These are phyloP conservation scores for Xylaria longipes DNA, from an alignment of 495 filamentous ascomycete genomes.

Conservation along the genomic window DNA sequence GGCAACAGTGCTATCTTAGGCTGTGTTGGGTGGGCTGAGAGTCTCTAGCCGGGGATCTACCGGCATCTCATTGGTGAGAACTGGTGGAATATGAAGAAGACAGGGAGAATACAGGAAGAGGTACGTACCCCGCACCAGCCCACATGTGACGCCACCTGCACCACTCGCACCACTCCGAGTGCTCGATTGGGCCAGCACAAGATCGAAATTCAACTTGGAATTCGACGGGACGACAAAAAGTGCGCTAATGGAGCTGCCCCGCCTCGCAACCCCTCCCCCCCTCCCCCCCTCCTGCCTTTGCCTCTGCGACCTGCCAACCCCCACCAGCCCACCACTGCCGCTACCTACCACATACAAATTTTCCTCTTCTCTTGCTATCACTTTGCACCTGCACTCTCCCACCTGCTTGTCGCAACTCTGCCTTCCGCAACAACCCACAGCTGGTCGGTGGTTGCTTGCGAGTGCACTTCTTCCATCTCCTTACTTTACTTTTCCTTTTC, in stretches of 20 bases:
- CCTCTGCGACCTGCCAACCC: not conserved
- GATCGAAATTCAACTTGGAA: conserved; percentile 26
- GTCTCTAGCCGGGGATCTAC: not conserved
- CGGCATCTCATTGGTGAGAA: not conserved
- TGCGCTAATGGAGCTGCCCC: conserved; percentile 27
- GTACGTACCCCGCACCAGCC: conserved; percentile 24
- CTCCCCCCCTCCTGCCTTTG: conserved; percentile 16
- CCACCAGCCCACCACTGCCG: not conserved
- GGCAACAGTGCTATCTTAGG: not conserved
- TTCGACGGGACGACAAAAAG: conserved; percentile 13
- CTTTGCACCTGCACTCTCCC: conserved; percentile 21
- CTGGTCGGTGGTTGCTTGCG: conserved; percentile 44
- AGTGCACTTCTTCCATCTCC: conserved; percentile 30
- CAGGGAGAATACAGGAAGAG: not conserved
- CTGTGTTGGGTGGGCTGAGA: not conserved
- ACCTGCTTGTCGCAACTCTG: conserved; percentile 23
- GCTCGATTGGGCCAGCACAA: conserved; percentile 23
- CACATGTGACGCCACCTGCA: conserved; percentile 17
- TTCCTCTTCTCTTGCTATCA: conserved; percentile 18
- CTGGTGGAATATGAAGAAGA: not conserved
- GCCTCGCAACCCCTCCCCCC: conserved; percentile 24
- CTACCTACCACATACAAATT: conserved; percentile 28
- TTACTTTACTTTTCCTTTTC: conserved; percentile 24
- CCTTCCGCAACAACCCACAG: conserved; percentile 35
- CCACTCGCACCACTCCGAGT: conserved; percentile 8